Base-by-base conservation (phyloP, 169 alveolate species). In the Toxoplasma gondii region DNA sequence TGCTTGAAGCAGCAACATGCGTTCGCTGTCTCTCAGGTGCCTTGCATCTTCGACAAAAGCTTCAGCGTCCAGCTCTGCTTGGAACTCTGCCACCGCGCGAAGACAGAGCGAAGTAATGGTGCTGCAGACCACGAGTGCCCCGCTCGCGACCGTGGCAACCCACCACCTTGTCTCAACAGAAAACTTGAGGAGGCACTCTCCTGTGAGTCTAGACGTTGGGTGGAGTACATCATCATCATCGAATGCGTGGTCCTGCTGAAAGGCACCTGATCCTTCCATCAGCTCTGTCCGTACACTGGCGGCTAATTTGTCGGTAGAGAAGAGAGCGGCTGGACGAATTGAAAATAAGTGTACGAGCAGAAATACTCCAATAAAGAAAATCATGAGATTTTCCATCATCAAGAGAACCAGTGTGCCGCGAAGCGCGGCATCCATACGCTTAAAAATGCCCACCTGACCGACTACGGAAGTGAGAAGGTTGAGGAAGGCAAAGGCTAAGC, bases 41-140 rank as follows among this genome's bases (percentile, higher is more conserved):
- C 80, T 7, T 19, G 92, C 92, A 34, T 86, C 92, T 53, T 86
- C 80, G 58, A 86, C 81, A 80, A 86, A 86, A 4, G 92, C 92
- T n/a, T 86, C 92, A 27, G 92, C 92, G 49, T 86, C 92, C 34
- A 86, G 81, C 80, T 86, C 92, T 29, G 92, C 92, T 38, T 86
- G 92, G 17, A 49, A 86, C 45, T 86, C 92, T 27, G 92, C 92
- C 81, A 86, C 92, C 41, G 80, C 92, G 22, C 92, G n/a, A 10
- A 86, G 80, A 38, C 81, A 86, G 92, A 29, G 45, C 34, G 49
- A 34, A 19, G 92, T 49, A 12, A 86, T 7, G 27, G 49, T 10
- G 9, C 58, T 49, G 44, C 70, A 34, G 58, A 86, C 49, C 1
- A 86, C 27, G 29, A 86, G 80, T 7, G 45, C 19, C n/a, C 9